phyloP scores from a whole-genome alignment of 345 rosid species.

The Mangifera indica region DNA sequence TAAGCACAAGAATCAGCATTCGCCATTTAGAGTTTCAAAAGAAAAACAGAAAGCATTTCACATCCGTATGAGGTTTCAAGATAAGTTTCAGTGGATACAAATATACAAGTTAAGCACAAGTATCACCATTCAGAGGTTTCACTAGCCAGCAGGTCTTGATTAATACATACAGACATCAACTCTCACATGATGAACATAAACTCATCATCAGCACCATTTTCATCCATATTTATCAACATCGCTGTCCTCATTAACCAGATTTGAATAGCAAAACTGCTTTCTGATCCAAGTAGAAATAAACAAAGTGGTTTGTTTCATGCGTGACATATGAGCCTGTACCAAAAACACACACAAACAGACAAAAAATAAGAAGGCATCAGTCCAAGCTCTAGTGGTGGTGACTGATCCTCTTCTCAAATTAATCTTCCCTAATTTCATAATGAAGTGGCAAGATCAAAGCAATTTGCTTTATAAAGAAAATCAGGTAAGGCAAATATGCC shows the following conservation, averaged over 20 bases:
- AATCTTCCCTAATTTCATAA: neutral
- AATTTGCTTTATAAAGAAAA: neutral
- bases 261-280: slow-evolving; percentile 94
- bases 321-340: slow-evolving; percentile 89
- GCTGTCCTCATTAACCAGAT: slow-evolving; percentile 51
- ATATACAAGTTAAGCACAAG: slow-evolving; percentile 39
- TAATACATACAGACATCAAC: slow-evolving; percentile 36
- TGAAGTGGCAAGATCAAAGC: neutral
- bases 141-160: slow-evolving; percentile 18
- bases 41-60: neutral
- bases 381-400: neutral
- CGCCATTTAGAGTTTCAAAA: too few species aligned
- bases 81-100: slow-evolving; percentile 17
- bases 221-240: slow-evolving; percentile 4
- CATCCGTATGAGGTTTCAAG: slow-evolving; percentile 14
- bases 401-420: neutral
- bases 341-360: slow-evolving; percentile 5
- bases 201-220: slow-evolving; percentile 6
- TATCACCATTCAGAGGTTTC: slow-evolving; percentile 25
- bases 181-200: slow-evolving; percentile 17
- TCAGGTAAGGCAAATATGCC: neutral
- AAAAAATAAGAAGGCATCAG: neutral
- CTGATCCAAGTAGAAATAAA: slow-evolving; percentile 91
- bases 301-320: slow-evolving; percentile 94
- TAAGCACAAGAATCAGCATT: too few species aligned